Evolutionary conservation across 1,139 yeast species (phyloP), one percentile per base, ranked within the genome.

Genomic region (Trichomonascaceae sp.): DNA sequence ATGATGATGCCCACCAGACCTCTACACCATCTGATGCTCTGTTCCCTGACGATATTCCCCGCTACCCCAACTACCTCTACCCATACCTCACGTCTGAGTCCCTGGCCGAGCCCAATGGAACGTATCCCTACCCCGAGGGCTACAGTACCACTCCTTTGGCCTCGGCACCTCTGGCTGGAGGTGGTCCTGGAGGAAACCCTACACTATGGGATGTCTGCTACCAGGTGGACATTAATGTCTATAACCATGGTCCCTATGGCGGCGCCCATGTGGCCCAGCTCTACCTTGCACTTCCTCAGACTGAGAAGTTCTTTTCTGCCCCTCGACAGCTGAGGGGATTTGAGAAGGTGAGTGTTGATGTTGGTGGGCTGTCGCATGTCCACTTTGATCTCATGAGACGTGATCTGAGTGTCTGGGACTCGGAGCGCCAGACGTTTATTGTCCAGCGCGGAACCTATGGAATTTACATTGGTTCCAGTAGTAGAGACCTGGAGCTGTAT

Each of bases 341-440:
- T 46, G 76, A 71, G 33, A 75, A 74, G 52, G 67, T 71, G 1
- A 61, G 57, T 35, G 48, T 73, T 29, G 61, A 58, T n/a, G 60
- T 69, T 9, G 73, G 71, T 1, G 58, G 58, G 30, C 43, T 61
- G 1, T 55, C 56, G 3, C 50, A 50, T 15, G 59, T 71, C 9
- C 49, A 47, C 18, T 74, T 74, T 46, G 63, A 64, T 32, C 56
- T 75, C 17, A 52, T 63, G 39, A 66, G 71, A 44, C 61, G 76
- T 39, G 81, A 75, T 50, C 54, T 75, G 44, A 64, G 75, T 40
- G 57, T 67, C 20, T 75, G 80, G 80, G 78, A 74, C 48, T 57
- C 68, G 1, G 61, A 50, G 22, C 61, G 65, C 13, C 78, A 74
- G 49, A 69, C 71, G 37, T 75, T 82, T 81, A 58, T 71, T 17